A percentile compares a stretch with the other conserved stretches of the same genome.
Evolutionary conservation across 257 asterid genomes (phyloP).

Genomic region (Gentiana macrophylla): DNA sequence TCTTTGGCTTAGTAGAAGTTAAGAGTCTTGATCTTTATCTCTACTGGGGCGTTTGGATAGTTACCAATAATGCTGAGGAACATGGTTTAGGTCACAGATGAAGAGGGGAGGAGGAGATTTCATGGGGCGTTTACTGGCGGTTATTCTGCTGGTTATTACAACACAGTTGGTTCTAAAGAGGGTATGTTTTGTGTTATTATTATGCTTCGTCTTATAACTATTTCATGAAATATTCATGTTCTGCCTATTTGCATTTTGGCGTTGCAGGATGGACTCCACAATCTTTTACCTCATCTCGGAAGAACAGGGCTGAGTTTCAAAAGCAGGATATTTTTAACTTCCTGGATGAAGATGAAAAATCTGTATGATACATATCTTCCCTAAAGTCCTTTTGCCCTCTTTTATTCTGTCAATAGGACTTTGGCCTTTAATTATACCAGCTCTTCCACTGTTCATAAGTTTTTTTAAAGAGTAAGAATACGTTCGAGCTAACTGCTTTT

Average conservation of each 20-base stretch:
- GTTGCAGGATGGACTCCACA: slow-evolving; percentile 83
- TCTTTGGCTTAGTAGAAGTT: too few species aligned
- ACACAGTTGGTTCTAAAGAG: slow-evolving; percentile 81
- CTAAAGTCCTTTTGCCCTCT: too few species aligned
- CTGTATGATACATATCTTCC: slow-evolving; percentile 40
- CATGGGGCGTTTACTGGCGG: slow-evolving; percentile 96
- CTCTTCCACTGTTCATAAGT: too few species aligned
- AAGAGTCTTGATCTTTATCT: too few species aligned
- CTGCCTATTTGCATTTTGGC: neutral
- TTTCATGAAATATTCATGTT: neutral
- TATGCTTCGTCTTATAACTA: neutral
- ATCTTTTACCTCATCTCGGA: slow-evolving; percentile 76
- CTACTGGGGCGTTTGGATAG: too few species aligned
- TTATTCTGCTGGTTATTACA: slow-evolving; percentile 78
- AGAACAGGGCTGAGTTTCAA: slow-evolving; percentile 60
- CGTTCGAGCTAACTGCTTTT: too few species aligned
- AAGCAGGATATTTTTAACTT: slow-evolving; percentile 51
- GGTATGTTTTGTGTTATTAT: slow-evolving; percentile 26
- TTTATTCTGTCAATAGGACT: too few species aligned
- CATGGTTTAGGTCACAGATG: slow-evolving; percentile 59
- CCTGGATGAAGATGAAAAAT: slow-evolving; percentile 86
- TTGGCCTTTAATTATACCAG: too few species aligned
- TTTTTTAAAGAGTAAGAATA: slow-evolving; percentile 4
- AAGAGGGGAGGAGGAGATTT: slow-evolving; percentile 89
- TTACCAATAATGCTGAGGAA: neutral